These are phyloP conservation scores for Yarrowia keelungensis DNA, from an alignment of 805 yeast genomes.

Conservation along the genomic window DNA sequence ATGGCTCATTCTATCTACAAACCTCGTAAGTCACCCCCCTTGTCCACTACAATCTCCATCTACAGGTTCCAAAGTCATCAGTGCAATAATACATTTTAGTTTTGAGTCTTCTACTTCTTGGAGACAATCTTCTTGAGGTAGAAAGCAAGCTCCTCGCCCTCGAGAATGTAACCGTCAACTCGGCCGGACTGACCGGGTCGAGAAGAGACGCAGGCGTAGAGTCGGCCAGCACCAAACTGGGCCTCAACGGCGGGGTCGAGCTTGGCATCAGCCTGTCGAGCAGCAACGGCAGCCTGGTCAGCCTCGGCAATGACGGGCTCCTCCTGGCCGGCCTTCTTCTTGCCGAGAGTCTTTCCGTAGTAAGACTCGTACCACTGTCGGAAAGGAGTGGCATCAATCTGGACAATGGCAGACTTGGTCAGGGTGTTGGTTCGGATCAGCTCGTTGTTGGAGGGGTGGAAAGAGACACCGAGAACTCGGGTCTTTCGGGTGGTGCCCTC, in stretches of 20 bases:
- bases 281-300: slow-evolving; percentile 85
- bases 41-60: not conserved
- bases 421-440: slow-evolving; percentile 99
- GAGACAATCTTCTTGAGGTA: slow-evolving; percentile 99
- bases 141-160: slow-evolving; percentile 99
- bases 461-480: slow-evolving; percentile 96
- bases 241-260: slow-evolving; percentile 89
- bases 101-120: slow-evolving; percentile 82
- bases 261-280: slow-evolving; percentile 85
- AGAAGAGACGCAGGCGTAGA: slow-evolving; percentile 97
- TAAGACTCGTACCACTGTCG: slow-evolving; percentile 99
- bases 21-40: too few species aligned
- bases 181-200: slow-evolving; percentile 99
- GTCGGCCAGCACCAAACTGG: slow-evolving; percentile 98
- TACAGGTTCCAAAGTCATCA: slow-evolving; percentile 2
- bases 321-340: slow-evolving; percentile 62
- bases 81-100: slow-evolving; percentile 40
- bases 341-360: slow-evolving; percentile 94
- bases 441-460: slow-evolving; percentile 99
- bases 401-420: slow-evolving; percentile 98
- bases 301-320: slow-evolving; percentile 60
- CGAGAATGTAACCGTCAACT: slow-evolving; percentile 99
- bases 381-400: slow-evolving; percentile 99
- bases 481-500: slow-evolving; percentile 99
- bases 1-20: too few species aligned